Base-by-base conservation (phyloP, 441 rosid species). In the Erodium chrysanthum region DNA sequence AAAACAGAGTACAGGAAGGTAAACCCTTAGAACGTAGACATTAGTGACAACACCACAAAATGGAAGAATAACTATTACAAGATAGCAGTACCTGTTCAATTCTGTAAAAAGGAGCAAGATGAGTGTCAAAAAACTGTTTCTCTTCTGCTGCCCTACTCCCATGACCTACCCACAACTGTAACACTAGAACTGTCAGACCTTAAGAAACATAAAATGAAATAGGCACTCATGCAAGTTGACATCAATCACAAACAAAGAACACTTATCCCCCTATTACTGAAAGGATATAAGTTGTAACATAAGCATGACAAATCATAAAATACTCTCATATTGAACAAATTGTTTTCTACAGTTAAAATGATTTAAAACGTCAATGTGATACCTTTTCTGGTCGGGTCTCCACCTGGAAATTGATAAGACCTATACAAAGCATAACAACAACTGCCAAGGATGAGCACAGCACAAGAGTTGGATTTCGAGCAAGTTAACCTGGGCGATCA, bases 331-430 rank as follows among this genome's bases (percentile, higher is more conserved):
- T 20, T 10, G 27, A 54, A 12, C 31, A 64, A 48, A 20, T 48
- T 67, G 42, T 23, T 15, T 33, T 27, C 50, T 25, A 20, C 25
- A 15, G 25, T 52, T 8, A 35, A 17, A 65, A 15, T 20, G 37
- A 62, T 27, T 65, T 9, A 60, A 63, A 70, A 54, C 52, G 67
- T 15, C 60, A 29, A 35, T 22, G 64, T 15, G 27, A 71, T 85
- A 85, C 93, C 90, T 84, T 87, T 69, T 87, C 92, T 48, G 90
- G 90, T 29, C 80, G 79, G 69, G 90, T 87, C 81, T 87, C 92
- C 78, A 84, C 88, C 66, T 84, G 71, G 69, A 85, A 83, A 61
- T 65, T 66, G 54, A 81, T 44, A 64, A 87, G 83, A 70, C 92
- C 92, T 68, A 76, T 27, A 72, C 87, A 82, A 70, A 87, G 84